Evolutionary conservation across 2,329 filamentous ascomycete genomes (phyloP).

Genomic region (Alternaria sp.): DNA sequence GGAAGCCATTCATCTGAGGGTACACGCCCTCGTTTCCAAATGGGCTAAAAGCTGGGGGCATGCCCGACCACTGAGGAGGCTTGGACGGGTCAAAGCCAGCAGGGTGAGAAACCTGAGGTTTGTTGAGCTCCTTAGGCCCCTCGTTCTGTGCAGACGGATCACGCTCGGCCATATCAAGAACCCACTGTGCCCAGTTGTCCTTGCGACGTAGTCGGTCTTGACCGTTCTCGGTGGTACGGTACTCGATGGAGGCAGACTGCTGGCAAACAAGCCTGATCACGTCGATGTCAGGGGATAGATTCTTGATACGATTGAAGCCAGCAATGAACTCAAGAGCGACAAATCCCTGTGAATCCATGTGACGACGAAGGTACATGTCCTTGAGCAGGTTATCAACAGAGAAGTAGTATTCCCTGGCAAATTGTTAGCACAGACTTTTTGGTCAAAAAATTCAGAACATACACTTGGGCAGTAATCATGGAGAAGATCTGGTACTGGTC

Average conservation of each 20-base stretch:
- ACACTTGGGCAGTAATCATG: conserved; percentile 70
- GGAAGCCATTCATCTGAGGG: conserved; percentile 43
- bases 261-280: conserved; percentile 79
- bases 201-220: conserved; percentile 79
- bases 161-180: conserved; percentile 75
- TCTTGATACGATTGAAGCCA: conserved; percentile 85
- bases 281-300: conserved; percentile 75
- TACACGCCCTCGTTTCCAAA: conserved; percentile 37
- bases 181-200: conserved; percentile 81
- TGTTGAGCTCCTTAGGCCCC: conserved; percentile 64
- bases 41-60: conserved; percentile 31
- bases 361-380: conserved; percentile 84
- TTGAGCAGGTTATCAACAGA: conserved; percentile 95
- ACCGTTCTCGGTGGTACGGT: conserved; percentile 77
- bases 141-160: conserved; percentile 77
- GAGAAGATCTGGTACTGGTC: conserved; percentile 65
- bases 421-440: conserved; percentile 39
- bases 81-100: conserved; percentile 46
- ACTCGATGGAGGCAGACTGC: conserved; percentile 76
- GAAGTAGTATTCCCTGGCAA: conserved; percentile 89
- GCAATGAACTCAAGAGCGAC: conserved; percentile 82
- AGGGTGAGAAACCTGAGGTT: conserved; percentile 52
- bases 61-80: conserved; percentile 40
- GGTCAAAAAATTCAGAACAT: conserved; percentile 36
- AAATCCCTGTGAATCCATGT: conserved; percentile 96